Percentiles rank a stretch among this genome's conserved stretches.
phyloP scores from a whole-genome alignment of 2,329 filamentous ascomycete species.

The Colletotrichum sp. region DNA sequence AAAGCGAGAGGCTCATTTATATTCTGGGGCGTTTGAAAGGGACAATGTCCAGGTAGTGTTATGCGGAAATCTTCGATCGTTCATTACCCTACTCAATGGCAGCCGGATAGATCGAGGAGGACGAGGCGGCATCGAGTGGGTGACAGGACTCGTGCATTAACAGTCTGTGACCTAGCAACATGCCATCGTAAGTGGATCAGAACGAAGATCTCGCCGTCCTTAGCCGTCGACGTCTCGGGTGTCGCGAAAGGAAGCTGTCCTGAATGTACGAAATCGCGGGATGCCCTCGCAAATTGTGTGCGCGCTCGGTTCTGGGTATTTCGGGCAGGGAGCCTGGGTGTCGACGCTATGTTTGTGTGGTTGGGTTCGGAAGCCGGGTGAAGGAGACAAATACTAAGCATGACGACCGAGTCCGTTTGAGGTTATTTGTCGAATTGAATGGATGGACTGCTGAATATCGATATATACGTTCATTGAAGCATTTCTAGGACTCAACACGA shows the following conservation, averaged over 20 bases:
- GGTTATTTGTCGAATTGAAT: neutral
- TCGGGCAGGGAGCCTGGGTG: neutral
- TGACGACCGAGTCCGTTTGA: neutral
- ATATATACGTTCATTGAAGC: neutral
- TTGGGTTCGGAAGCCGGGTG: neutral
- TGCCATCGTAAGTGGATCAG: neutral
- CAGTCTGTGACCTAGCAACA: neutral
- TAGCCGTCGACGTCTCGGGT: neutral
- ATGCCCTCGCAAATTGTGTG: neutral
- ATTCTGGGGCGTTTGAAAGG: neutral
- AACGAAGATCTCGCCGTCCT: neutral
- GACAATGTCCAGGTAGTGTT: neutral
- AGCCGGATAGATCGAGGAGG: neutral
- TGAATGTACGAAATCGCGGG: neutral
- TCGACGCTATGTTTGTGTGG: neutral
- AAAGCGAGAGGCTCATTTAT: neutral
- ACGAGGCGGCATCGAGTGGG: neutral
- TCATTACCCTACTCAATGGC: neutral
- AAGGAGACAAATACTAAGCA: neutral
- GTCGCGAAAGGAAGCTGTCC: neutral
- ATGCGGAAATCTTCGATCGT: neutral
- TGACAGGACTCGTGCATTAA: neutral
- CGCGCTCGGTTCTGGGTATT: neutral
- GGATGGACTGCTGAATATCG: fast-evolving
- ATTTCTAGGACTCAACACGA: neutral